A percentile compares a stretch with the other conserved stretches of the same genome.
These are phyloP conservation scores for Apiospora saccharicola DNA, from an alignment of 2,329 filamentous ascomycete species.

Conservation along the genomic window DNA sequence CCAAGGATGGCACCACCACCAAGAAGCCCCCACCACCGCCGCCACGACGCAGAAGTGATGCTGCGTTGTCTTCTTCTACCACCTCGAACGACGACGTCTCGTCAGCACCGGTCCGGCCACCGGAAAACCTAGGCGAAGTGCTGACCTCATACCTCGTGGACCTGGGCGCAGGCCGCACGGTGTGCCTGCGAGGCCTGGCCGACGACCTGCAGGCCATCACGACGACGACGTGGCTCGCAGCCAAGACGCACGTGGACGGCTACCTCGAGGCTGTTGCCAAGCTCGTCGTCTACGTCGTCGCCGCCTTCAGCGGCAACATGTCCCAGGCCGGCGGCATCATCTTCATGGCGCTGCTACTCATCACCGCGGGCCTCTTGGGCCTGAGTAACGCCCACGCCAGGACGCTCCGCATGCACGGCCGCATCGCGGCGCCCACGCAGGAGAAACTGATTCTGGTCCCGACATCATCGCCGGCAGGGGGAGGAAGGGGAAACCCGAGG, in stretches of 20 bases:
- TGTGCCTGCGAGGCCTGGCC: constrained; percentile 60
- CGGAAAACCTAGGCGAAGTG: constrained; percentile 33
- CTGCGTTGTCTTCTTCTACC: neutral
- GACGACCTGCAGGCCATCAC: constrained; percentile 66
- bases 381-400: constrained; percentile 60
- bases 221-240: constrained; percentile 61
- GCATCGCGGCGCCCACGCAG: constrained; percentile 48
- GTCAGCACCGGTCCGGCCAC: neutral
- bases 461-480: neutral
- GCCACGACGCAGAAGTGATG: constrained; percentile 14
- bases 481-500: neutral
- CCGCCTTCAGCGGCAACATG: constrained; percentile 62
- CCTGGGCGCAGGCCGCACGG: constrained; percentile 57
- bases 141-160: constrained; percentile 59
- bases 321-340: constrained; percentile 59
- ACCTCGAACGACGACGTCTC: neutral
- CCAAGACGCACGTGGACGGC: constrained; percentile 57
- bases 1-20: neutral
- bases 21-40: constrained; percentile 28
- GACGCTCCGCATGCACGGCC: constrained; percentile 59
- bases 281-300: constrained; percentile 64
- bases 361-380: constrained; percentile 61
- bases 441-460: constrained; percentile 34
- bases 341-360: constrained; percentile 58
- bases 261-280: constrained; percentile 62